These are phyloP conservation scores for Oryza rufipogon DNA, from an alignment of 176 grass and related monocot species.

Conservation along the genomic window DNA sequence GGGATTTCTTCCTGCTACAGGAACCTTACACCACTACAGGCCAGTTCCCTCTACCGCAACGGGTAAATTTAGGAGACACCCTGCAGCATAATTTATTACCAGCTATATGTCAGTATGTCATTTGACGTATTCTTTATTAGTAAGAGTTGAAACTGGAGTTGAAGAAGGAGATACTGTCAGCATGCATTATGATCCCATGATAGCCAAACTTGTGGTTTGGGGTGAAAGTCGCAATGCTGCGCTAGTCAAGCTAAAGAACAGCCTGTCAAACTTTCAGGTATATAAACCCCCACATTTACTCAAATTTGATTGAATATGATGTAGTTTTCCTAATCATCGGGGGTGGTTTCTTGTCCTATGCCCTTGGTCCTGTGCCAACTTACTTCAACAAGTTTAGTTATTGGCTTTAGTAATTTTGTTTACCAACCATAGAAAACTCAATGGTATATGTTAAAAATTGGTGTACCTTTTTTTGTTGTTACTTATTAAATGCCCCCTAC, in stretches of 20 bases:
- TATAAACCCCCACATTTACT: background rate
- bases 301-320: no score
- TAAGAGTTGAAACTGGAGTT: conserved; percentile 98
- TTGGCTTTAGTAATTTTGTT: background rate
- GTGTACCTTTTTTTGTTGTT: background rate
- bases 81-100: background rate
- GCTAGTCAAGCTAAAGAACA: conserved; percentile 87
- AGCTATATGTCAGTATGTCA: conserved; percentile 18
- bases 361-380: no score
- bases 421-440: background rate
- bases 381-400: background rate
- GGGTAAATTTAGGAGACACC: conserved; percentile 48
- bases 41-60: conserved; percentile 61
- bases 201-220: conserved; percentile 98
- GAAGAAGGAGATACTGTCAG: conserved; percentile 96
- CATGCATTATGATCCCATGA: conserved; percentile 99
- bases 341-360: no score
- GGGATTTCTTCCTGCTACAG: conserved; percentile 96
- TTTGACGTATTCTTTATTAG: conserved; percentile 55
- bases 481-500: background rate
- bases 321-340: no score
- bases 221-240: conserved; percentile 81
- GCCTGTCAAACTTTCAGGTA: conserved; percentile 88
- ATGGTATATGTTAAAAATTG: background rate
- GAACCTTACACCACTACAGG: conserved; percentile 83